These are phyloP conservation scores for Chalaropsis thielavioides DNA, from an alignment of 2,329 filamentous ascomycete genomes.

Conservation along the genomic window DNA sequence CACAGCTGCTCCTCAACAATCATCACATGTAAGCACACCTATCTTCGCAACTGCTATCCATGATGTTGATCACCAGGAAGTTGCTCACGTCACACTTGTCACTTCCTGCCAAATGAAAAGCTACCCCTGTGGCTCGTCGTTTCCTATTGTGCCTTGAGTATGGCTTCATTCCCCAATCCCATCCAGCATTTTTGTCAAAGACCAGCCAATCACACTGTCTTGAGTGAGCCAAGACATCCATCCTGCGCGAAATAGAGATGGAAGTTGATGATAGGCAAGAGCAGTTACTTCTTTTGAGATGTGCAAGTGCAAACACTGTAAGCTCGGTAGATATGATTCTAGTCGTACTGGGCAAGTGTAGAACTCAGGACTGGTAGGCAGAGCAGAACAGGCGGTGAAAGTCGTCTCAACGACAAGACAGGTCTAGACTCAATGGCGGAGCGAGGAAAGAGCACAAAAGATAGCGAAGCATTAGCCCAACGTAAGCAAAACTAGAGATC, in stretches of 20 bases:
- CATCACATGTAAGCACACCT: not conserved
- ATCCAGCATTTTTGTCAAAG: not conserved
- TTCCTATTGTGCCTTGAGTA: not conserved
- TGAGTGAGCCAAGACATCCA: not conserved
- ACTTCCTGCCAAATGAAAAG: not conserved
- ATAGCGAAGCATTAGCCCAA: too few species aligned
- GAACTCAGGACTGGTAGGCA: too few species aligned
- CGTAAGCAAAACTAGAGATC: too few species aligned
- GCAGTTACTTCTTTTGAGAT: not conserved
- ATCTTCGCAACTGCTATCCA: not conserved
- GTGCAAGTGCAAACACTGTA: not conserved
- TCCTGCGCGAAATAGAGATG: not conserved
- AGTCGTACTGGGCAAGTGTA: too few species aligned
- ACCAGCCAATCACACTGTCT: not conserved
- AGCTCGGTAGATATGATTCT: too few species aligned
- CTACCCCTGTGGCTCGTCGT: not conserved
- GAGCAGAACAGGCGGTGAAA: too few species aligned
- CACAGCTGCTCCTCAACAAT: not conserved
- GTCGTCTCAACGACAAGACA: too few species aligned
- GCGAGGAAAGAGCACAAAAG: too few species aligned
- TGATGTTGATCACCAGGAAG: not conserved
- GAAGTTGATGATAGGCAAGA: not conserved
- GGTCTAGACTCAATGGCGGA: too few species aligned
- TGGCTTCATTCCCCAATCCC: not conserved
- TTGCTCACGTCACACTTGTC: not conserved